phyloP scores from a whole-genome alignment of 2,329 filamentous ascomycete genomes.

The Botrytis cinerea region DNA sequence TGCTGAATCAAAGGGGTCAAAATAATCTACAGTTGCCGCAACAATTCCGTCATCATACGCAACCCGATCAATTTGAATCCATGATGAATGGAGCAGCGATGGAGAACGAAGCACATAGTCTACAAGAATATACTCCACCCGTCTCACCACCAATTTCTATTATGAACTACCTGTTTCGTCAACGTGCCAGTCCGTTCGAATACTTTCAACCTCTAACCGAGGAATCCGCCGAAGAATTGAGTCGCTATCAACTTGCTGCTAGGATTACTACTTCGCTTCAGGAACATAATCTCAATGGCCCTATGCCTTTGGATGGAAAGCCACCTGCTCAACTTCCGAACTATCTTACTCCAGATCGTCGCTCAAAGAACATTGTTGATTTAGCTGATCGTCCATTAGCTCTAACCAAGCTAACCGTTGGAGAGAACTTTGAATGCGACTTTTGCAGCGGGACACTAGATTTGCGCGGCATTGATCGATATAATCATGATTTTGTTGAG shows the following conservation, averaged over 20 bases:
- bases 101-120: neutral
- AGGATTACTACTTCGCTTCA: neutral
- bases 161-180: neutral
- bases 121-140: neutral
- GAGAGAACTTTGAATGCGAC: neutral
- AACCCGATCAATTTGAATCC: neutral
- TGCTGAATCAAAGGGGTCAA: neutral
- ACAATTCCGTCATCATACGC: no score
- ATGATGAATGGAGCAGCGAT: neutral
- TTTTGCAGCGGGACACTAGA: neutral
- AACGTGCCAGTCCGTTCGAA: neutral
- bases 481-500: neutral
- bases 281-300: neutral
- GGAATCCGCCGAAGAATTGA: neutral
- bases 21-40: neutral
- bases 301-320: slow-evolving; percentile 7
- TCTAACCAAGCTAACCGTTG: neutral
- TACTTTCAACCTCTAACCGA: neutral
- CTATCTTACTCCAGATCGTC: neutral
- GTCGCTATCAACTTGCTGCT: neutral
- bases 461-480: neutral
- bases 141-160: no score
- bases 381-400: neutral
- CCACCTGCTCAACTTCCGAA: neutral
- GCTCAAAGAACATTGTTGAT: neutral